These are phyloP conservation scores for Pseudofabraea citricarpa DNA, from an alignment of 2,329 filamentous ascomycete genomes.

Conservation along the genomic window DNA sequence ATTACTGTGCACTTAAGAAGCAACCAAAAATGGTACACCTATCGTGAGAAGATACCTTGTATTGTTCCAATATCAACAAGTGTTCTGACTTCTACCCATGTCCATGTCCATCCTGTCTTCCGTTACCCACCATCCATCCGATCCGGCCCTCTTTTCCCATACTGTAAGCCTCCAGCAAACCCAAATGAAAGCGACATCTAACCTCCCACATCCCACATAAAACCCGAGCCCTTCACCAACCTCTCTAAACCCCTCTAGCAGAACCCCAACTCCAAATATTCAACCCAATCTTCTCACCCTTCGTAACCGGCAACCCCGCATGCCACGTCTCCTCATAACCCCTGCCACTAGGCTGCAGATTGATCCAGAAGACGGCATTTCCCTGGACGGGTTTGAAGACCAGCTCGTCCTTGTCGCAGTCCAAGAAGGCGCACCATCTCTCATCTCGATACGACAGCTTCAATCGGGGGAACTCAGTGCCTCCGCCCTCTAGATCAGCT, in stretches of 20 bases:
- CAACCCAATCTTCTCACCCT: slow-evolving; percentile 53
- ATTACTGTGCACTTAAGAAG: too few species aligned
- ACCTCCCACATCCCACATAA: too few species aligned
- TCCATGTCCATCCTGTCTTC: too few species aligned
- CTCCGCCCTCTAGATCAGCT: slow-evolving; percentile 47
- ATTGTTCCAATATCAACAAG: too few species aligned
- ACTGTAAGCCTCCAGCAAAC: too few species aligned
- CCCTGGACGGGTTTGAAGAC: slow-evolving; percentile 50
- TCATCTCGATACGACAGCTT: slow-evolving; percentile 37
- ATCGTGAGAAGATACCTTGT: too few species aligned
- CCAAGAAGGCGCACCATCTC: slow-evolving; percentile 53
- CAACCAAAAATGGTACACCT: too few species aligned
- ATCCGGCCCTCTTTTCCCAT: too few species aligned
- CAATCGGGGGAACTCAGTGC: slow-evolving; percentile 50
- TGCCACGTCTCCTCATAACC: slow-evolving; percentile 57
- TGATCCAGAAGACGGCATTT: slow-evolving; percentile 60
- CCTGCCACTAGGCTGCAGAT: slow-evolving; percentile 47
- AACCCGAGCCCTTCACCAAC: too few species aligned
- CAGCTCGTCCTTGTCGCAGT: slow-evolving; percentile 35
- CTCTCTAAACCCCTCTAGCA: slow-evolving; percentile 11
- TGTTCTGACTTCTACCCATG: too few species aligned
- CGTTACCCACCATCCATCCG: too few species aligned
- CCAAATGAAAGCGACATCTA: too few species aligned
- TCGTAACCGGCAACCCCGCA: slow-evolving; percentile 51
- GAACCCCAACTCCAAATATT: slow-evolving; percentile 59